These are phyloP conservation scores for Candida quercuum DNA, from an alignment of 805 yeast species.

Conservation along the genomic window DNA sequence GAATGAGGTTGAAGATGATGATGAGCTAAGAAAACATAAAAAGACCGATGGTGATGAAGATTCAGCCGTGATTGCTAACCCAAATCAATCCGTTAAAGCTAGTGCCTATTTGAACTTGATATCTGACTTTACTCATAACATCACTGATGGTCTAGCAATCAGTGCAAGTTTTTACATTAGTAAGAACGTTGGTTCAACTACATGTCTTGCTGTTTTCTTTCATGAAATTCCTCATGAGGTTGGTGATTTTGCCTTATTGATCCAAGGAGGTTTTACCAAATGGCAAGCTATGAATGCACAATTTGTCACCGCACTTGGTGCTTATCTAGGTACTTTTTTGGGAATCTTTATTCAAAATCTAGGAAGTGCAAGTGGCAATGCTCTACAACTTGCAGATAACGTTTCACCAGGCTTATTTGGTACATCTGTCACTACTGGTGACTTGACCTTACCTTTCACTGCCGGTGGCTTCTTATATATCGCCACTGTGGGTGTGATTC, in stretches of 20 bases:
- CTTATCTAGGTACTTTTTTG: conserved; percentile 56
- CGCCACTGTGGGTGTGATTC: conserved; percentile 70
- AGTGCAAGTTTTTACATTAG: conserved; percentile 64
- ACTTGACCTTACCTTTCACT: conserved; percentile 60
- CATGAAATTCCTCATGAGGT: conserved; percentile 82
- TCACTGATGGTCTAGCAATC: conserved; percentile 74
- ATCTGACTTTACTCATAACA: conserved; percentile 69
- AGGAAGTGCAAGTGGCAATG: conserved; percentile 13
- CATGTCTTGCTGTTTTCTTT: conserved; percentile 64
- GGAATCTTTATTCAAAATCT: conserved; percentile 53
- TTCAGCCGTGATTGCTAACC: conserved; percentile 27
- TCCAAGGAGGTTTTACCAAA: conserved; percentile 64
- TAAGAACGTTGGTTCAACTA: conserved; percentile 56
- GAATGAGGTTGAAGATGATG: conserved; percentile 11
- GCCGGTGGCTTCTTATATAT: conserved; percentile 76
- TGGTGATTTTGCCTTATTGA: conserved; percentile 71
- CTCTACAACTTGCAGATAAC: not conserved
- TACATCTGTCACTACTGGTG: conserved; percentile 44
- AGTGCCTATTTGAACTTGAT: conserved; percentile 61
- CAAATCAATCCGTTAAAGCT: conserved; percentile 30
- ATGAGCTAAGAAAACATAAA: conserved; percentile 13
- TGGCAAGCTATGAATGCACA: conserved; percentile 64
- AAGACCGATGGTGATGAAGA: conserved; percentile 22
- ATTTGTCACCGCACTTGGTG: conserved; percentile 59
- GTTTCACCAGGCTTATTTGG: conserved; percentile 39